Evolutionary conservation across 2,329 filamentous ascomycete genomes (phyloP), one percentile per base, ranked within the genome.

Genomic region (Calonectria crousiana): DNA sequence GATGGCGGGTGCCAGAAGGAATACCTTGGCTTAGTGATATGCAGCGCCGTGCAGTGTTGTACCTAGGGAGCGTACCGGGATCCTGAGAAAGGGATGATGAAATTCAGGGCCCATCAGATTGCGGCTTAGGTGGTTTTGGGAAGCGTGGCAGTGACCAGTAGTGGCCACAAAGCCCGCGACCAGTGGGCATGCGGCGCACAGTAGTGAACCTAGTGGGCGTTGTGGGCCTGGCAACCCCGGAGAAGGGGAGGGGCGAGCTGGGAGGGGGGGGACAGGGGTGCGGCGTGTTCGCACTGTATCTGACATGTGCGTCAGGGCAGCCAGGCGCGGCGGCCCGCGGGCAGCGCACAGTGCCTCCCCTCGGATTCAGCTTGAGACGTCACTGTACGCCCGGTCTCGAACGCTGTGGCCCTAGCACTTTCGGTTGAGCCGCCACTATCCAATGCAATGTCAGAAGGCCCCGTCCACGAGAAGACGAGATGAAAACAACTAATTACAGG

Each of bases 31-130:
- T 49, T 52, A 30, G n/a, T 32, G 38, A 41, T 41, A 64, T 72
- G 64, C 64, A 62, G 68, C 28, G 56, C 28, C 16, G 30, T 23
- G 47, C 52, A 51, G 36, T 9, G 34, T 28, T 65, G 36, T 51
- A 28, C 51, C 64, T 47, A 73, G 76, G 44, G 23, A 47, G 44
- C 44, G 44, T 72, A 78, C 76, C 75, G 53, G 71, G 53, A 60
- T 60, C 34, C 56, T 60, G 70, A 74, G 76, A 80, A 81, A 80
- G 79, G 79, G 79, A 81, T 77, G 68, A 77, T 79, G 78, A 77
- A 76, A 78, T 79, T 70, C 77, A 78, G 74, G 76, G 77, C 77
- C 73, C 76, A 71, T 75, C 75, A 77, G 76, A 74, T 75, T 77
- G 74, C 75, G 76, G 76, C 74, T 76, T 76, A 65, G 74, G 69